Percentiles rank a stretch among this genome's conserved stretches.
These are phyloP conservation scores for Colletotrichum musicola DNA, from an alignment of 2,329 filamentous ascomycete species.

Conservation along the genomic window DNA sequence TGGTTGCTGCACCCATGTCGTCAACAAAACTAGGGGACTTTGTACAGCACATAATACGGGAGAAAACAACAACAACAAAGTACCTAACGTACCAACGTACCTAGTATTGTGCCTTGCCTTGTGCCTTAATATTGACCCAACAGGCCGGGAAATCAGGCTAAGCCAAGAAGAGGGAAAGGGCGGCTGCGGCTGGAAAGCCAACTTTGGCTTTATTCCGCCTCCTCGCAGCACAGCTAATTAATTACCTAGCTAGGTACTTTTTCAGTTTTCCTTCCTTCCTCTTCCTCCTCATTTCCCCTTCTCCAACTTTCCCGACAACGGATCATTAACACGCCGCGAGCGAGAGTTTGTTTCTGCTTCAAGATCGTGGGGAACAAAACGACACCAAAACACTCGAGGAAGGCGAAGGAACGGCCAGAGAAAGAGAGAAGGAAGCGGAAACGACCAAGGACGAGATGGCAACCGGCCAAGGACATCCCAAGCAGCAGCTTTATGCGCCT, in stretches of 20 bases:
- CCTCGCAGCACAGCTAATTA: background rate
- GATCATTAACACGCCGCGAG: background rate
- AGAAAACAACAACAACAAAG: too few species aligned
- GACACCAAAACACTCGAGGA: background rate
- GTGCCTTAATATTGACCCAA: background rate
- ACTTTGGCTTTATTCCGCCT: constrained; percentile 9
- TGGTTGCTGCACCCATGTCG: background rate
- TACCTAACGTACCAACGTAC: too few species aligned
- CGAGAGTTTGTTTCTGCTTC: background rate
- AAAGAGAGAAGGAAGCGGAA: background rate
- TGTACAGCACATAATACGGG: too few species aligned
- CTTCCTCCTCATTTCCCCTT: background rate
- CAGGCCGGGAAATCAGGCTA: constrained; percentile 4
- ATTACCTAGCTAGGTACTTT: background rate
- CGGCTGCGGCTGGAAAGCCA: constrained; percentile 12
- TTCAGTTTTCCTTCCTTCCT: background rate
- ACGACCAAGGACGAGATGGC: constrained; percentile 10
- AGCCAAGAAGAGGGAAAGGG: constrained; percentile 10
- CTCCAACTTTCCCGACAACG: background rate
- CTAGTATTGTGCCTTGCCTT: too few species aligned
- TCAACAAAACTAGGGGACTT: too few species aligned
- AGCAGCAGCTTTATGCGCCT: constrained; percentile 17
- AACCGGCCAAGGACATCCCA: constrained; percentile 19
- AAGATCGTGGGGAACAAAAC: background rate
- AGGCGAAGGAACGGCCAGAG: background rate